Percentiles rank a stretch among this genome's conserved stretches.
Evolutionary conservation across 768 basidiomycete genomes (phyloP).

Genomic region (Agrocybe chaxingu): DNA sequence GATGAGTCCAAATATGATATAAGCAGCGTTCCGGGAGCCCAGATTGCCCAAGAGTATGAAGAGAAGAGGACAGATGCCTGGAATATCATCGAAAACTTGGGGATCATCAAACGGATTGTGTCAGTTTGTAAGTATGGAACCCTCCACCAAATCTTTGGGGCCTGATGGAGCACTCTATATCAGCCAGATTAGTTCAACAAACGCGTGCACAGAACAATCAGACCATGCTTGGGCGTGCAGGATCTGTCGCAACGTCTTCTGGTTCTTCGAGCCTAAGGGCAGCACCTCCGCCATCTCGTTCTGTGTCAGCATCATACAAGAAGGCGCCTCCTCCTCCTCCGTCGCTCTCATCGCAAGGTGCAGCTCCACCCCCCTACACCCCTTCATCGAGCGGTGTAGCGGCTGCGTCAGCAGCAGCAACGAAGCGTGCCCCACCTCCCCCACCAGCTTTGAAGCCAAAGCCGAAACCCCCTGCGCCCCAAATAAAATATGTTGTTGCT

Average conservation of each 20-base stretch:
- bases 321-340: conserved; percentile 55
- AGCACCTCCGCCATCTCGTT: conserved; percentile 37
- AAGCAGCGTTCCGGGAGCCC: conserved; percentile 56
- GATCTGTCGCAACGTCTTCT: conserved; percentile 32
- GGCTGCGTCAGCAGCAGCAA: conserved; percentile 34
- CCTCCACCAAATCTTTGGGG: background rate
- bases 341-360: conserved; percentile 29
- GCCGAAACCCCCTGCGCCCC: conserved; percentile 58
- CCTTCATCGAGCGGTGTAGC: conserved; percentile 16
- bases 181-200: conserved; percentile 69
- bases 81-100: conserved; percentile 72
- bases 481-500: conserved; percentile 79
- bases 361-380: conserved; percentile 34
- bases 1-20: conserved; percentile 76
- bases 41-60: conserved; percentile 78
- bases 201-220: conserved; percentile 31
- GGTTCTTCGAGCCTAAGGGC: conserved; percentile 26
- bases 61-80: conserved; percentile 80
- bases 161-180: background rate
- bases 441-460: conserved; percentile 91
- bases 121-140: conserved; percentile 68
- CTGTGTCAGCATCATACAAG: conserved; percentile 35
- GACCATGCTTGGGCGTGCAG: conserved; percentile 26
- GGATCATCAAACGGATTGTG: conserved; percentile 78
- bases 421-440: conserved; percentile 83